These are phyloP conservation scores for Septoria petroselini DNA, from an alignment of 2,329 filamentous ascomycete species.

Conservation along the genomic window DNA sequence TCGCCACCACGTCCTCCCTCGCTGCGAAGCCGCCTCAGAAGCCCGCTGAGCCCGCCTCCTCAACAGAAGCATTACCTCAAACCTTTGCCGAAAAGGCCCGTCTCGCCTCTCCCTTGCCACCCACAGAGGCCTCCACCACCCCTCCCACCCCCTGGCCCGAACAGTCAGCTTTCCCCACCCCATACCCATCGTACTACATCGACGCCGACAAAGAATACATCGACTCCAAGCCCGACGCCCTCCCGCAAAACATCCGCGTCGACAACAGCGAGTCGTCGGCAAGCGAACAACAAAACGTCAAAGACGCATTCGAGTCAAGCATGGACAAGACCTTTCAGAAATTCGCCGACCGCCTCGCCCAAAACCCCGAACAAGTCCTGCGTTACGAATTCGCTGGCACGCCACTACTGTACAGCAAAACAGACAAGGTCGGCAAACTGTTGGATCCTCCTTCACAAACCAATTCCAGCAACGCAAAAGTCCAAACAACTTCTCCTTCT, in stretches of 20 bases:
- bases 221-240: slow-evolving; percentile 54
- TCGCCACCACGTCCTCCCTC: slow-evolving; percentile 47
- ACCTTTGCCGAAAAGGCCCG: slow-evolving; percentile 38
- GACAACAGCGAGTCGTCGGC: slow-evolving; percentile 31
- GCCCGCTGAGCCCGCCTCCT: slow-evolving; percentile 23
- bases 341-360: slow-evolving; percentile 50
- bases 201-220: slow-evolving; percentile 93
- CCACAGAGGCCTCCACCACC: slow-evolving; percentile 30
- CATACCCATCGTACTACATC: slow-evolving; percentile 73
- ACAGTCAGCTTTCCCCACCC: slow-evolving; percentile 58
- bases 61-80: slow-evolving; percentile 26
- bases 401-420: slow-evolving; percentile 72
- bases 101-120: slow-evolving; percentile 27
- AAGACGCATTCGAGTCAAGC: slow-evolving; percentile 48
- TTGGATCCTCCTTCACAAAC: slow-evolving; percentile 50
- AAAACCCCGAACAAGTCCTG: slow-evolving; percentile 52
- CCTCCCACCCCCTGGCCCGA: slow-evolving; percentile 70
- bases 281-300: slow-evolving; percentile 38
- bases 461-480: no score
- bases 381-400: slow-evolving; percentile 50
- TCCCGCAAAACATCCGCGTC: slow-evolving; percentile 40
- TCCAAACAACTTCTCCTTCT: no score
- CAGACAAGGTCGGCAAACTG: slow-evolving; percentile 67
- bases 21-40: slow-evolving; percentile 47
- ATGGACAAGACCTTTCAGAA: slow-evolving; percentile 52